phyloP scores from a whole-genome alignment of 495 filamentous ascomycete genomes.

The Neurospora sp. region DNA sequence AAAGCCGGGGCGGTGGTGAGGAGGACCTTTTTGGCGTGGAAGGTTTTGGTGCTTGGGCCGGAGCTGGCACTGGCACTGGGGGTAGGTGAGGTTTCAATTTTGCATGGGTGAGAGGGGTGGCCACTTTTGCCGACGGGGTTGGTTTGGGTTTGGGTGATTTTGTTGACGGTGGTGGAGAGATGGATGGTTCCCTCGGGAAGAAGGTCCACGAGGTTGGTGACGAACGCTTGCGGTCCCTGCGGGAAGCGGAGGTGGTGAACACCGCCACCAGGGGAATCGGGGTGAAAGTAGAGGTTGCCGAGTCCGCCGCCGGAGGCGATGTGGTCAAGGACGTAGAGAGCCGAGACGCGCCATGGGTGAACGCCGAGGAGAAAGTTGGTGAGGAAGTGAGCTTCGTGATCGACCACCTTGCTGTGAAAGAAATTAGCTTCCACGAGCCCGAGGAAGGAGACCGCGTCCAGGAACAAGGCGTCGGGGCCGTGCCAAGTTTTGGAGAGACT shows the following conservation, averaged over 20 bases:
- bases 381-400: constrained; percentile 20
- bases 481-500: constrained; percentile 1
- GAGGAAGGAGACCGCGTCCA: constrained; percentile 26
- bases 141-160: background rate
- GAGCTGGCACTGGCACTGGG: background rate
- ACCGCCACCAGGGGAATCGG: background rate
- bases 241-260: constrained; percentile 5
- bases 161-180: background rate
- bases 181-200: constrained; percentile 1
- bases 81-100: background rate
- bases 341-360: constrained; percentile 31
- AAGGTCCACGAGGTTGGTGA: background rate
- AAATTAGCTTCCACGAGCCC: constrained; percentile 14
- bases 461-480: constrained; percentile 3
- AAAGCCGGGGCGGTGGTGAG: constrained; percentile 24
- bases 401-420: background rate
- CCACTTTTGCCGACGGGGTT: background rate
- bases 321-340: constrained; percentile 41
- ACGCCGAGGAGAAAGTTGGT: constrained; percentile 35
- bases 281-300: constrained; percentile 31
- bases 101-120: background rate
- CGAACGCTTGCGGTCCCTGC: constrained; percentile 10
- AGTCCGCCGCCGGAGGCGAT: constrained; percentile 35
- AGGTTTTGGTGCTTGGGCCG: constrained; percentile 5
- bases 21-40: constrained; percentile 28